phyloP scores from a whole-genome alignment of 1,139 yeast genomes.

The Blastobotrys apis region DNA sequence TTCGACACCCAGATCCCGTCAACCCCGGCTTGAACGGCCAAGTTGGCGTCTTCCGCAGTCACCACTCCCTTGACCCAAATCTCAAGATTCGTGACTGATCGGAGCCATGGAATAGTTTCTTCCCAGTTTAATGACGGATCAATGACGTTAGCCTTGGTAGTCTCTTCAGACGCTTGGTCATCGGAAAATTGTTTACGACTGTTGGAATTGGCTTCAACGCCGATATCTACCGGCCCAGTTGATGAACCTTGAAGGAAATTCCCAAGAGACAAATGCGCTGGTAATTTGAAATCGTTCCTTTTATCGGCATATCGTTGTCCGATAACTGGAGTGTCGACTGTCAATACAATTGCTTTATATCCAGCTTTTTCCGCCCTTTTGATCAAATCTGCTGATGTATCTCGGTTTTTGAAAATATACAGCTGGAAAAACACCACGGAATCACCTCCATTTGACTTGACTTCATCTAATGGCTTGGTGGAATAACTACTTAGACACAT shows the following conservation, averaged over 20 bases:
- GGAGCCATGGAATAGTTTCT: conserved; percentile 45
- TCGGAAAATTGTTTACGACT: conserved; percentile 21
- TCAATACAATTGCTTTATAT: conserved; percentile 54
- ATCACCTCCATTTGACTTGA: conserved; percentile 32
- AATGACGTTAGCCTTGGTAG: conserved; percentile 43
- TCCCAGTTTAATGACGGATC: conserved; percentile 67
- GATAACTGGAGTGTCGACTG: conserved; percentile 64
- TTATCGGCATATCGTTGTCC: conserved; percentile 60
- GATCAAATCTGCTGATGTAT: conserved; percentile 45
- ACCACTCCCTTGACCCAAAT: conserved; percentile 53
- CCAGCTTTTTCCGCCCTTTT: conserved; percentile 51
- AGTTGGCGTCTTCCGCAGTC: conserved; percentile 56
- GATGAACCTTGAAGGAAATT: conserved; percentile 26
- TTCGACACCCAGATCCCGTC: conserved; percentile 63
- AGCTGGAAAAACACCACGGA: conserved; percentile 39
- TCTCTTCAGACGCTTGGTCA: conserved; percentile 12
- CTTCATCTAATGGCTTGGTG: conserved; percentile 33
- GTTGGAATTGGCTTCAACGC: conserved; percentile 28
- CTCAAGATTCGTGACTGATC: conserved; percentile 35
- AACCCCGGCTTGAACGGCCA: conserved; percentile 53
- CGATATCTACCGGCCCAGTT: conserved; percentile 30
- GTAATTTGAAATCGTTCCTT: conserved; percentile 44
- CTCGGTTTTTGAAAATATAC: conserved; percentile 44
- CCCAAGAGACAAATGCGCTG: conserved; percentile 32
- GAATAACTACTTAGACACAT: conserved; percentile 38